These are phyloP conservation scores for Rutidosis leptorrhynchoides DNA, from an alignment of 129 eudicot species.

Conservation along the genomic window DNA sequence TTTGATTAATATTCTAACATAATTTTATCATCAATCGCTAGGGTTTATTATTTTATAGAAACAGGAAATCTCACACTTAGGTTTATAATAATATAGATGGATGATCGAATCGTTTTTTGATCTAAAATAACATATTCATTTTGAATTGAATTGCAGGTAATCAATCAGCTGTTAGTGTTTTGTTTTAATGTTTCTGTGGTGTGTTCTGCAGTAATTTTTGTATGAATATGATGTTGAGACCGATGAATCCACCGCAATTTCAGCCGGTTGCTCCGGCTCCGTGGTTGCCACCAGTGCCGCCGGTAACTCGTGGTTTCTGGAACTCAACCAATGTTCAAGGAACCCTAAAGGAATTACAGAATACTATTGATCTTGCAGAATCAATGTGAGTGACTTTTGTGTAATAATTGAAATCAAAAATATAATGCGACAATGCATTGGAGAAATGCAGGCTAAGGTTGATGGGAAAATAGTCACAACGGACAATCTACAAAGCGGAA, in stretches of 20 bases:
- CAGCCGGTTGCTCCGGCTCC: conserved; percentile 43
- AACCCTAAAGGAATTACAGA: conserved; percentile 43
- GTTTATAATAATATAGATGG: background rate
- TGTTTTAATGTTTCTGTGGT: background rate
- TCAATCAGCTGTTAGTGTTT: background rate
- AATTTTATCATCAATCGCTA: background rate
- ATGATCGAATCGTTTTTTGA: background rate
- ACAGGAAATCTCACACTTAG: background rate
- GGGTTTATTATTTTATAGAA: background rate
- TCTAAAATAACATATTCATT: background rate
- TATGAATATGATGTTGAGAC: conserved; percentile 37
- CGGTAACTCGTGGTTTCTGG: conserved; percentile 57
- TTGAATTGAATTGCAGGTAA: conserved; percentile 1
- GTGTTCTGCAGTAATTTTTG: conserved; percentile 12
- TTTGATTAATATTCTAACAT: too few species aligned
- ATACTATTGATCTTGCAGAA: conserved; percentile 57
- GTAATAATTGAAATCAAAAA: background rate
- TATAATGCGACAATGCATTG: conserved; percentile 58
- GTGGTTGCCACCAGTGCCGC: conserved; percentile 51
- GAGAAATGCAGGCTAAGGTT: conserved; percentile 63
- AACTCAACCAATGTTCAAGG: conserved; percentile 43
- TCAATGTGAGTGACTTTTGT: conserved; percentile 51
- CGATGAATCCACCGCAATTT: conserved; percentile 41
- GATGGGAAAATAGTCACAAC: too few species aligned
- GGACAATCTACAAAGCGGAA: too few species aligned